Conservation (phyloP, 192 early-diverging fungal species). For the Lobulomyces angularis region DNA sequence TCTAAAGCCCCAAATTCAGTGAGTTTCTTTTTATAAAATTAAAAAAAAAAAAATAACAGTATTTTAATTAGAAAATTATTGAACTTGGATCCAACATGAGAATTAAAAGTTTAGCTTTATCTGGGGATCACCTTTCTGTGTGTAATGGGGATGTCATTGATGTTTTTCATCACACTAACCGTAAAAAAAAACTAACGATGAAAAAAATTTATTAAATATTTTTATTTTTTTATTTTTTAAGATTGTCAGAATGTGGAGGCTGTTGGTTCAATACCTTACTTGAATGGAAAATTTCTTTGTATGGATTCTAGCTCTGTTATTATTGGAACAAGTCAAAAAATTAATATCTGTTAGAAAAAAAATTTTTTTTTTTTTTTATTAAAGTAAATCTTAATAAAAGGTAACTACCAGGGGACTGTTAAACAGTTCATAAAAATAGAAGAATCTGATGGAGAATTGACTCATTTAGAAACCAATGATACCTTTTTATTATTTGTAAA, state of each 20-base stretch:
- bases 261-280: neutral
- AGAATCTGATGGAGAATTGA: neutral
- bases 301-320: slow-evolving; percentile 1
- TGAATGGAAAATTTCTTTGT: neutral
- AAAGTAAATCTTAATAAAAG: too few species aligned
- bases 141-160: slow-evolving; percentile 23
- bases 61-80: slow-evolving; percentile 4
- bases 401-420: neutral
- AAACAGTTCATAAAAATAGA: neutral
- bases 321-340: neutral
- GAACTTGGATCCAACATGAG: slow-evolving; percentile 4
- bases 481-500: neutral
- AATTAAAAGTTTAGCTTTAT: slow-evolving; percentile 19
- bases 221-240: neutral
- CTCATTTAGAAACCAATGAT: neutral
- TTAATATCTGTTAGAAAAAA: slow-evolving; percentile 1
- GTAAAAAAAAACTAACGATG: neutral
- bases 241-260: neutral
- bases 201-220: neutral
- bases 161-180: neutral
- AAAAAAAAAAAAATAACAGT: neutral
- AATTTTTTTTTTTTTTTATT: too few species aligned
- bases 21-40: slow-evolving; percentile 11
- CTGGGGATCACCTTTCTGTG: slow-evolving; percentile 19
- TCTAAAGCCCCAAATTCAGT: too few species aligned